These are phyloP conservation scores for Spinellus fusiger DNA, from an alignment of 192 early-diverging fungal species.

Conservation along the genomic window DNA sequence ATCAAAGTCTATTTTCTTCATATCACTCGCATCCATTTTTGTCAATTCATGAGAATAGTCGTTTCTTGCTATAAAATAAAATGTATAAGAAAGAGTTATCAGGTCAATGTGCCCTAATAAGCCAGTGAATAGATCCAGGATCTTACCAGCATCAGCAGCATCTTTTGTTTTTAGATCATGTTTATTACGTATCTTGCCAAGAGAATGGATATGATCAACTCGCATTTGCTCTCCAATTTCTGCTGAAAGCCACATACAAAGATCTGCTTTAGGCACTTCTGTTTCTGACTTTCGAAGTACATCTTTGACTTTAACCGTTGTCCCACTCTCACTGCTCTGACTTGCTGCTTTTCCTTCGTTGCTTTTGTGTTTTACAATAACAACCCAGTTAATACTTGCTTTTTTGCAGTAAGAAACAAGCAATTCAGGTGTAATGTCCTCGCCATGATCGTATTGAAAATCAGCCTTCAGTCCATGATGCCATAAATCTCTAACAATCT, in stretches of 20 bases:
- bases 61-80: slow-evolving; percentile 27
- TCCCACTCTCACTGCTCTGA: slow-evolving; percentile 17
- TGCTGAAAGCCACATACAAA: slow-evolving; percentile 52
- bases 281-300: slow-evolving; percentile 63
- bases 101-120: slow-evolving; percentile 2
- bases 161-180: slow-evolving; percentile 30
- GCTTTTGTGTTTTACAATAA: slow-evolving; percentile 59
- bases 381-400: slow-evolving; percentile 75
- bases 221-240: slow-evolving; percentile 64
- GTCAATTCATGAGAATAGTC: slow-evolving; percentile 32
- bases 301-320: slow-evolving; percentile 68
- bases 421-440: slow-evolving; percentile 56
- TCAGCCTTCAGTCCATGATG: slow-evolving; percentile 71
- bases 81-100: slow-evolving; percentile 3
- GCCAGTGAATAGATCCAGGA: neutral
- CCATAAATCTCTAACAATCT: slow-evolving; percentile 78
- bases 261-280: slow-evolving; percentile 52
- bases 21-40: slow-evolving; percentile 30
- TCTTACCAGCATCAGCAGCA: slow-evolving; percentile 17
- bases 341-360: slow-evolving; percentile 28
- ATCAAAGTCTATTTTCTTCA: slow-evolving; percentile 30
- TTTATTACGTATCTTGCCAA: slow-evolving; percentile 29
- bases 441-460: slow-evolving; percentile 69
- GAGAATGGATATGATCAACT: slow-evolving; percentile 48
- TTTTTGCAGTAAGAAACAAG: slow-evolving; percentile 55